These are phyloP conservation scores for Graphiopsis chlorocephala DNA, from an alignment of 2,329 filamentous ascomycete genomes.

Conservation along the genomic window DNA sequence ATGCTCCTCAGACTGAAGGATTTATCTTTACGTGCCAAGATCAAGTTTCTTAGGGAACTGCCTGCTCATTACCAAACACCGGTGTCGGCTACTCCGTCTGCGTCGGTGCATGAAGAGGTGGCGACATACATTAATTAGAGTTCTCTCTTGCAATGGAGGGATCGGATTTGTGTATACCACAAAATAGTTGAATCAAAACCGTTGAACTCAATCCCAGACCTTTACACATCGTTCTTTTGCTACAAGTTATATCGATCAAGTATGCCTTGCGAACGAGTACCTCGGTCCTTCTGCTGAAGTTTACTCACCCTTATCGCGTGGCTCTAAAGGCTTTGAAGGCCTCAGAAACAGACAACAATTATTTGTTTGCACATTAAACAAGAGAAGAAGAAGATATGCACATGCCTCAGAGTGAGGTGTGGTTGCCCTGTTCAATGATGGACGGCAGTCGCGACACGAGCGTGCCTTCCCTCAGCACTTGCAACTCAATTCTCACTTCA, in stretches of 20 bases:
- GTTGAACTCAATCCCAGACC: neutral
- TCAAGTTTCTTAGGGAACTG: constrained; percentile 35
- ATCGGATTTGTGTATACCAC: neutral
- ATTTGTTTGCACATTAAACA: neutral
- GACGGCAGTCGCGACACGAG: neutral
- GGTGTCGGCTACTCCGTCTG: constrained; percentile 49
- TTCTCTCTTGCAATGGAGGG: neutral
- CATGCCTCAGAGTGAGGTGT: neutral
- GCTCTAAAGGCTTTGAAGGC: neutral
- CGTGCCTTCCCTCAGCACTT: constrained; percentile 9
- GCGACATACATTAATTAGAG: constrained; percentile 45
- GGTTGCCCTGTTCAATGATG: neutral
- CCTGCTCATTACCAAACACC: constrained; percentile 66
- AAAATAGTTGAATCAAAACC: neutral
- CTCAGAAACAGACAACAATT: neutral
- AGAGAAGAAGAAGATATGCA: neutral
- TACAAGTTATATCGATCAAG: neutral
- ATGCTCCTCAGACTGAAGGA: constrained; percentile 67
- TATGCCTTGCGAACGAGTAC: neutral
- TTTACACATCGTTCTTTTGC: neutral
- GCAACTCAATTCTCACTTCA: neutral
- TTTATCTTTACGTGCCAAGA: constrained; percentile 62
- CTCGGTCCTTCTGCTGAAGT: neutral
- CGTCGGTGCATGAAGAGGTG: constrained; percentile 63
- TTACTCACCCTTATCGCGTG: neutral